These are phyloP conservation scores for Ceriops tagal DNA, from an alignment of 345 rosid species.

Conservation along the genomic window DNA sequence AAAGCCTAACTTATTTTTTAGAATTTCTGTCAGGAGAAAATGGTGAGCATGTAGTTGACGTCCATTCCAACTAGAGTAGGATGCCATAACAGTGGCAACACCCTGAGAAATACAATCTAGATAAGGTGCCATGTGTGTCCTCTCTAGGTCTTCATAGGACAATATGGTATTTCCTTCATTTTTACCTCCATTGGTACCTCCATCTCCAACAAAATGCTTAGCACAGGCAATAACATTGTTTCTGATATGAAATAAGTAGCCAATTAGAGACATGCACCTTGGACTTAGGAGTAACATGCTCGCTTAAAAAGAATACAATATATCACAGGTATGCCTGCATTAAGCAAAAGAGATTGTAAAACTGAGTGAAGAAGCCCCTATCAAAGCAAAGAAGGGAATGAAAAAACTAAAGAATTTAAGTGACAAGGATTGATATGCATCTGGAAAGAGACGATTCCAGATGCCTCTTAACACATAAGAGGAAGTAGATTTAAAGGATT, in stretches of 20 bases:
- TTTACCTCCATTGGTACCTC: slow-evolving; percentile 67
- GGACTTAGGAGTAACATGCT: not conserved
- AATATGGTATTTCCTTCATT: slow-evolving; percentile 72
- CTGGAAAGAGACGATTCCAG: too few relatives aligned
- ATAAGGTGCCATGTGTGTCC: slow-evolving; percentile 70
- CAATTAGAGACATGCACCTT: slow-evolving; percentile 8
- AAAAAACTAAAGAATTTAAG: too few relatives aligned
- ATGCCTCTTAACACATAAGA: too few relatives aligned
- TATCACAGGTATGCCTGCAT: too few relatives aligned
- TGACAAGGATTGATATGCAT: too few relatives aligned
- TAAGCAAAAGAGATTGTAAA: too few relatives aligned
- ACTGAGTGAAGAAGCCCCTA: too few relatives aligned
- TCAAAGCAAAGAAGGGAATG: too few relatives aligned
- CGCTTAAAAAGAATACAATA: not conserved
- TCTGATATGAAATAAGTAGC: slow-evolving; percentile 37
- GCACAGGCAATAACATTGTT: slow-evolving; percentile 80
- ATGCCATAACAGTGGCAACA: slow-evolving; percentile 80
- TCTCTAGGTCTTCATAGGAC: slow-evolving; percentile 60
- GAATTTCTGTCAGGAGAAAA: slow-evolving; percentile 68
- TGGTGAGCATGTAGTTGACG: slow-evolving; percentile 55
- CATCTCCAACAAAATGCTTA: slow-evolving; percentile 96
- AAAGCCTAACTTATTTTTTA: slow-evolving; percentile 72
- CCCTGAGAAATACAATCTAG: slow-evolving; percentile 69
- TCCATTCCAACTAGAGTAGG: slow-evolving; percentile 87
- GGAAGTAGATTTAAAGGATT: too few relatives aligned